Base-by-base conservation (phyloP, 2,329 filamentous ascomycete genomes). In the Exophiala calicioides region DNA sequence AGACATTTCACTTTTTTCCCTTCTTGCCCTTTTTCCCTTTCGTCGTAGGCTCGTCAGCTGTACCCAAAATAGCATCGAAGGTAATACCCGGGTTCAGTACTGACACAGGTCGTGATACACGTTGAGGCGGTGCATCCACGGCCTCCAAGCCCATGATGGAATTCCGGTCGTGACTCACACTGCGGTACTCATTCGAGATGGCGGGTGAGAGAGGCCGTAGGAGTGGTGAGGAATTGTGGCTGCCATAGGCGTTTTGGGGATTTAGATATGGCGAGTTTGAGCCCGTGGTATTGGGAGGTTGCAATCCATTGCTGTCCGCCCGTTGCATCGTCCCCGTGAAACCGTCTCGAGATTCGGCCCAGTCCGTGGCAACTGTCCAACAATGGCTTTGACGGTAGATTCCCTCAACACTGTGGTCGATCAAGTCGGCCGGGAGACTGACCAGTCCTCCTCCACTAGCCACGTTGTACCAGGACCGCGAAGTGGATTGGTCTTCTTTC, bases 311-410 rank as follows among this genome's bases (percentile, higher is more conserved):
- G 12, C 26, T 23, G n/a, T 55, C 38, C 8, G 31, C 44, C 7
- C 13, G 37, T 8, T 42, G 23, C 10, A 23, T 13, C 27, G 44
- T 26, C 8, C 44, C 43, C 7, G 24, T 57, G 57, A 39, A 60
- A 58, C 13, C 66, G 56, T 38, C 62, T 56, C 65, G 63, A 13
- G 70, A 68, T 26, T 71, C 69, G 6, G 73, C 73, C 84, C 84
- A 86, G 56, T 77, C 71, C 56, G 80, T 74, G 3, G 82, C 83
- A 58, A 77, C 74, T 47, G 75, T 68, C 84, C 84, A 88, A 65
- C 83, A 86, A 61, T 87, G 84, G 51, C 79, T 84, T 31, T 83
- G 78, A 12, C 79, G 76, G 64, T 85, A 87, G 32, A 84, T 77
- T 33, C 80, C 82, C 60, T 87, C 84, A 1, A 84, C 77, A 13